Evolutionary conservation across 176 grass and related monocot species (phyloP).

Genomic region (Carex cristatella): DNA sequence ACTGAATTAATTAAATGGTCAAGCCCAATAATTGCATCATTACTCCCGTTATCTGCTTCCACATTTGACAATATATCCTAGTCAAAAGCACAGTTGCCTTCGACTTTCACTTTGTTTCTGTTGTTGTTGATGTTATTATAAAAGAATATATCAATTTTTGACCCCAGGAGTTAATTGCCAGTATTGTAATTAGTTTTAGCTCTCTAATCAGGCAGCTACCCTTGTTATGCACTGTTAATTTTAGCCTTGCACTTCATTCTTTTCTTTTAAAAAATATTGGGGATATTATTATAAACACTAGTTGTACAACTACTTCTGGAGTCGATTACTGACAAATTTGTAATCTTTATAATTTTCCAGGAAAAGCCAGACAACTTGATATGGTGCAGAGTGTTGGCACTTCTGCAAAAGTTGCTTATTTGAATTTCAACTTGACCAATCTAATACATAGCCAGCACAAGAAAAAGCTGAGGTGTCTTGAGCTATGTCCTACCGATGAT

Average conservation of each 20-base stretch:
- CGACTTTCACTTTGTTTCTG: background rate
- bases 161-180: background rate
- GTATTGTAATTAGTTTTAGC: background rate
- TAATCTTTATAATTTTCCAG: conserved; percentile 7
- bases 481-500: conserved; percentile 70
- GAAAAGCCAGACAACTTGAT: conserved; percentile 1
- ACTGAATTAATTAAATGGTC: background rate
- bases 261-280: background rate
- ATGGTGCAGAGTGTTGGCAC: background rate
- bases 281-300: background rate
- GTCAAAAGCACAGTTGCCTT: background rate
- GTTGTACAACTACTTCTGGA: background rate
- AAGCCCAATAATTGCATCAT: background rate
- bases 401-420: background rate
- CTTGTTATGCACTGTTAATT: background rate
- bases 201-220: background rate
- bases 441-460: conserved; percentile 65
- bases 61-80: background rate
- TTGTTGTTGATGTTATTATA: background rate
- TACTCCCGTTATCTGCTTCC: background rate
- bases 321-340: background rate
- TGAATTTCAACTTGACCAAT: conserved; percentile 47
- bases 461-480: conserved; percentile 78
- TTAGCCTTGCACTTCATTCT: background rate
- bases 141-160: background rate